A percentile compares a stretch with the other conserved stretches of the same genome.
Conservation (phyloP, 2,329 filamentous ascomycete genomes). For the Chaetomium sp. region DNA sequence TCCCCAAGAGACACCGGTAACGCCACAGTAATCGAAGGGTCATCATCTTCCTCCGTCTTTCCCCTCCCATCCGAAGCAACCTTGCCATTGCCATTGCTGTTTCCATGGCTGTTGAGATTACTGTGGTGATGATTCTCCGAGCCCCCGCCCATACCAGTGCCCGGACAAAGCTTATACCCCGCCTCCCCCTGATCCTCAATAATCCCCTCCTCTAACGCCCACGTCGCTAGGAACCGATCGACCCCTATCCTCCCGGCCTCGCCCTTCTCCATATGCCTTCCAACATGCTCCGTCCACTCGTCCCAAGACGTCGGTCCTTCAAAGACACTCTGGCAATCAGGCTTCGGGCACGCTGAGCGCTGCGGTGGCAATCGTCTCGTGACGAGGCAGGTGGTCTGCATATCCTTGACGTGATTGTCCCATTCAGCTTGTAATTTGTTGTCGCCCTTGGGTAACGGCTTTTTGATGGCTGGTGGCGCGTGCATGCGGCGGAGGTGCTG, state of each 20-base stretch:
- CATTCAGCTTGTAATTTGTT: slow-evolving; percentile 55
- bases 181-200: slow-evolving; percentile 52
- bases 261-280: slow-evolving; percentile 76
- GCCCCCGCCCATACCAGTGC: slow-evolving; percentile 27
- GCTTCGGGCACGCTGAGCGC: slow-evolving; percentile 62
- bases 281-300: slow-evolving; percentile 86
- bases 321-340: slow-evolving; percentile 66
- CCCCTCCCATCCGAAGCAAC: slow-evolving; percentile 15
- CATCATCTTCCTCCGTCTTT: slow-evolving; percentile 22
- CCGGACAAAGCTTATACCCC: slow-evolving; percentile 48
- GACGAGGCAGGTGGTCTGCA: slow-evolving; percentile 69
- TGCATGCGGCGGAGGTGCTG: slow-evolving; percentile 96
- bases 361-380: slow-evolving; percentile 63
- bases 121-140: neutral
- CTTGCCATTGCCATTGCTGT: slow-evolving; percentile 3
- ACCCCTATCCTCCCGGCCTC: slow-evolving; percentile 53
- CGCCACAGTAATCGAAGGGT: slow-evolving; percentile 26
- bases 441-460: slow-evolving; percentile 50
- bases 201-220: slow-evolving; percentile 58
- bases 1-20: slow-evolving; percentile 17
- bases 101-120: neutral
- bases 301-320: slow-evolving; percentile 74
- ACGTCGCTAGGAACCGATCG: slow-evolving; percentile 51
- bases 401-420: slow-evolving; percentile 60
- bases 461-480: slow-evolving; percentile 59